These are phyloP conservation scores for Fusarium mexicanum DNA, from an alignment of 2,329 filamentous ascomycete genomes.

Conservation along the genomic window DNA sequence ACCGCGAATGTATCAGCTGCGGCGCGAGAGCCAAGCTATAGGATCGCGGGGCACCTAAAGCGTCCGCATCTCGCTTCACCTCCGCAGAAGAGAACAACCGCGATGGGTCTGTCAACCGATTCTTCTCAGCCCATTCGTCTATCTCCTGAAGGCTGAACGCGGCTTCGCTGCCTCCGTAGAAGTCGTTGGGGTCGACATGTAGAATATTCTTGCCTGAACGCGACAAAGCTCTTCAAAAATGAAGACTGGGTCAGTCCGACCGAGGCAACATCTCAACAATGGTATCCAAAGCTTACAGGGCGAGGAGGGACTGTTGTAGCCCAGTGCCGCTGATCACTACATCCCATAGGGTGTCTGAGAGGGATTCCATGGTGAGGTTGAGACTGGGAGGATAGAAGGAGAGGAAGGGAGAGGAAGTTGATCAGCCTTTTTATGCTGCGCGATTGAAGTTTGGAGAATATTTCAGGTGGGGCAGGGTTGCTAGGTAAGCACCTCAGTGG, in stretches of 20 bases:
- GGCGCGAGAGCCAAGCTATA: slow-evolving; percentile 88
- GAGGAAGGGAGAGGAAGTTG: slow-evolving; percentile 11
- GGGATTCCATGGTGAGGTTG: slow-evolving; percentile 71
- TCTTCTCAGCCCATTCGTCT: slow-evolving; percentile 72
- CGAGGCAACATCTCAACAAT: slow-evolving; percentile 44
- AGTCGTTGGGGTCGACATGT: slow-evolving; percentile 87
- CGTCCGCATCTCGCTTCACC: slow-evolving; percentile 51
- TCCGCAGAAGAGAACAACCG: slow-evolving; percentile 43
- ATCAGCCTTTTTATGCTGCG: slow-evolving; percentile 23
- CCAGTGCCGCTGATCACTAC: slow-evolving; percentile 82
- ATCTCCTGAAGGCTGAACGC: slow-evolving; percentile 86
- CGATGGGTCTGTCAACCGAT: slow-evolving; percentile 40
- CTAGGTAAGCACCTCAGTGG: neutral
- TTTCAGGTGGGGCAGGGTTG: slow-evolving; percentile 39
- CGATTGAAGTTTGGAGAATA: slow-evolving; percentile 31
- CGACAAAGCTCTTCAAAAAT: slow-evolving; percentile 79
- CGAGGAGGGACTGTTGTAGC: slow-evolving; percentile 80
- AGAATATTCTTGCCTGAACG: slow-evolving; percentile 91
- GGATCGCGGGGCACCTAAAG: slow-evolving; percentile 71
- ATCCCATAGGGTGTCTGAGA: slow-evolving; percentile 81
- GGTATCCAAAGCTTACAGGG: slow-evolving; percentile 69
- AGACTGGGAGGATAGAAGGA: slow-evolving; percentile 23
- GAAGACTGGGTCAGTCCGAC: slow-evolving; percentile 47
- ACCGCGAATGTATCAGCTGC: slow-evolving; percentile 86
- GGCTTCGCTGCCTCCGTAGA: slow-evolving; percentile 88